A percentile compares a stretch with the other conserved stretches of the same genome.
These are phyloP conservation scores for Cystobasidiopsis lactophilus DNA, from an alignment of 768 basidiomycete genomes.

Conservation along the genomic window DNA sequence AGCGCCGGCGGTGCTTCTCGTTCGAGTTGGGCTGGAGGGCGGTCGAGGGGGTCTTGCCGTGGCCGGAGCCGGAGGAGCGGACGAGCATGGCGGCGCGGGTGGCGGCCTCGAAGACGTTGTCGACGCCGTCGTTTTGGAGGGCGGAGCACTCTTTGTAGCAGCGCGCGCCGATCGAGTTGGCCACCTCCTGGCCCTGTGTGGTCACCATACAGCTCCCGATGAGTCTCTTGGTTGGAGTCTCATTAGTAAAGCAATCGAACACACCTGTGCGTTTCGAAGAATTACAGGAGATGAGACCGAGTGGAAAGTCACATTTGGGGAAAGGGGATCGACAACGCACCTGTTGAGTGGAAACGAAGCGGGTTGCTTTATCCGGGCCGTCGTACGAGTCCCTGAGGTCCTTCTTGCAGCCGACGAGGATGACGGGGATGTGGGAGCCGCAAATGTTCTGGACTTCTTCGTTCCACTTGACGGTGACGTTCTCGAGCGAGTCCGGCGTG, in stretches of 20 bases:
- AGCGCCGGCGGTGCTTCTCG: too few species aligned
- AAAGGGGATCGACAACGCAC: conserved; percentile 21
- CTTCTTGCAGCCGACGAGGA: conserved; percentile 88
- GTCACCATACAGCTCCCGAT: conserved; percentile 40
- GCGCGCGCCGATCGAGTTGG: conserved; percentile 63
- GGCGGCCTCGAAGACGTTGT: conserved; percentile 92
- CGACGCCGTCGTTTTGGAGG: conserved; percentile 39
- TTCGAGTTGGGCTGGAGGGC: too few species aligned
- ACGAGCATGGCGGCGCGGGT: conserved; percentile 92
- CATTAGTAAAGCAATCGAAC: too few species aligned
- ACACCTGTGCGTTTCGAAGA: too few species aligned
- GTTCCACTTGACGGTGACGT: conserved; percentile 95
- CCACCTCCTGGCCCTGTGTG: conserved; percentile 59
- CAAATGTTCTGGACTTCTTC: conserved; percentile 96
- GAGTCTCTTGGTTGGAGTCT: too few species aligned
- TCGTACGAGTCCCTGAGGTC: conserved; percentile 44
- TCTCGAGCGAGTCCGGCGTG: conserved; percentile 87
- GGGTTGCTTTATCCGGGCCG: conserved; percentile 18
- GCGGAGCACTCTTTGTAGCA: conserved; percentile 69
- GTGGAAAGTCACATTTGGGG: too few species aligned
- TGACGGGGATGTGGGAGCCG: conserved; percentile 70
- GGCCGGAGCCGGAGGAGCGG: conserved; percentile 25
- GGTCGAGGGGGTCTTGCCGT: too few species aligned
- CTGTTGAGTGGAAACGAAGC: conserved; percentile 26
- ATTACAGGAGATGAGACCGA: too few species aligned